Conservation (phyloP, 148 eudicot genomes). For the Rhododendron ferrugineum region DNA sequence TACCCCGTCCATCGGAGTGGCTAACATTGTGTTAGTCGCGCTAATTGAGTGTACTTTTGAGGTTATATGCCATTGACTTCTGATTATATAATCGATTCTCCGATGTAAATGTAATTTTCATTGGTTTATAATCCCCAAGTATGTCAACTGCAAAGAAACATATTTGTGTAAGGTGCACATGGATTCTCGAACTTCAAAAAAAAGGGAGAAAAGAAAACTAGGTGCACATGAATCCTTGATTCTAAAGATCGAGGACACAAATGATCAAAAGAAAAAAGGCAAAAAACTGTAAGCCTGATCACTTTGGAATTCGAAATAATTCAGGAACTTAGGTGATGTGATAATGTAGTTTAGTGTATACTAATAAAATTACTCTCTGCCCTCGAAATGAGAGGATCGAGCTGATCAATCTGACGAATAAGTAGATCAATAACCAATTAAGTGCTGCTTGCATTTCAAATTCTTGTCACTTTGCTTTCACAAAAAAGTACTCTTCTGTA, state of each 20-base stretch:
- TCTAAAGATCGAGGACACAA: background rate
- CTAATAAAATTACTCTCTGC: background rate
- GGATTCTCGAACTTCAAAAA: background rate
- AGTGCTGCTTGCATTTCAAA: background rate
- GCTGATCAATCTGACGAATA: background rate
- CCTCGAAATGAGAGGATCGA: background rate
- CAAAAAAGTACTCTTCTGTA: too few species aligned
- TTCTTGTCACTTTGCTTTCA: background rate
- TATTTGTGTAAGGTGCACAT: background rate
- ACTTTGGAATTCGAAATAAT: background rate
- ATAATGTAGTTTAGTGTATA: background rate
- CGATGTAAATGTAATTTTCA: background rate
- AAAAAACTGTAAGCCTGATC: background rate
- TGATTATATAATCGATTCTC: background rate
- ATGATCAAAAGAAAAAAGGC: background rate
- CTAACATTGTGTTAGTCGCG: background rate
- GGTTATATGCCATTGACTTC: background rate
- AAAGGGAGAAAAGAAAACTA: background rate
- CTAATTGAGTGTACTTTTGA: background rate
- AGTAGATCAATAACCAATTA: background rate
- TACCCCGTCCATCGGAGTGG: background rate
- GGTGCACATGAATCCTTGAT: background rate
- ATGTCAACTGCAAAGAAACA: background rate
- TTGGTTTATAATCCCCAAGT: background rate
- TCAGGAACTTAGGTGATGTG: background rate